Percentiles rank a stretch among this genome's conserved stretches.
These are phyloP conservation scores for Trichaptum fuscoviolaceum DNA, from an alignment of 768 basidiomycete genomes.

Conservation along the genomic window DNA sequence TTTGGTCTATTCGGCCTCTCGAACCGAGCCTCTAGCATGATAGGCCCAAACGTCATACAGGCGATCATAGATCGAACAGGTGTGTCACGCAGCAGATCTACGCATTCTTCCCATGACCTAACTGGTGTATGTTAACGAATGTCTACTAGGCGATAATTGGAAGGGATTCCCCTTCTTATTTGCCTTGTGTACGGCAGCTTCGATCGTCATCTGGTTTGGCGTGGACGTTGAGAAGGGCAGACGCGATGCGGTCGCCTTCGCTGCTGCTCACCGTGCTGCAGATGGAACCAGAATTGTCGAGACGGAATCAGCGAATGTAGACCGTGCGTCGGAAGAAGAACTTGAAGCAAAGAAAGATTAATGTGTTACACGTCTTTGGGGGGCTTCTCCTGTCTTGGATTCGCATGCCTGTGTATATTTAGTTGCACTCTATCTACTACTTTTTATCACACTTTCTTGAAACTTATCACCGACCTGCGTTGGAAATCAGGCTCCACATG, in stretches of 20 bases:
- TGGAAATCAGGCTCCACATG: no score
- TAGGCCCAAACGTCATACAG: constrained; percentile 82
- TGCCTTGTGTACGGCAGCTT: constrained; percentile 59
- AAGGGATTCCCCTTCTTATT: constrained; percentile 83
- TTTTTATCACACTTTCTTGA: no score
- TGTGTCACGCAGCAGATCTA: constrained; percentile 4
- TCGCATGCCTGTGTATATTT: no score
- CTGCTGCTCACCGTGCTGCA: constrained; percentile 10
- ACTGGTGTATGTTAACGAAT: not conserved
- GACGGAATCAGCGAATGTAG: not conserved
- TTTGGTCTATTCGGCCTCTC: constrained; percentile 84
- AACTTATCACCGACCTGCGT: no score
- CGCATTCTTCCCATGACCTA: not conserved
- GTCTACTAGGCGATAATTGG: constrained; percentile 65
- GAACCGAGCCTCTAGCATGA: constrained; percentile 81
- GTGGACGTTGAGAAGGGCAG: constrained; percentile 62
- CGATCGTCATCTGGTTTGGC: constrained; percentile 72
- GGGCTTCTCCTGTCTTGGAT: no score
- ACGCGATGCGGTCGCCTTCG: constrained; percentile 43
- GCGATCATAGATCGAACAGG: constrained; percentile 58
- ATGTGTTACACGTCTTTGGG: no score
- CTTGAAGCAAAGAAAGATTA: not conserved
- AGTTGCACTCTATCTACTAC: no score
- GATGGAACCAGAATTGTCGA: not conserved
- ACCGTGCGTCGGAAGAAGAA: not conserved